Evolutionary conservation across 345 rosid genomes (phyloP), one percentile per base, ranked within the genome.

Genomic region (Stellera chamaejasme): DNA sequence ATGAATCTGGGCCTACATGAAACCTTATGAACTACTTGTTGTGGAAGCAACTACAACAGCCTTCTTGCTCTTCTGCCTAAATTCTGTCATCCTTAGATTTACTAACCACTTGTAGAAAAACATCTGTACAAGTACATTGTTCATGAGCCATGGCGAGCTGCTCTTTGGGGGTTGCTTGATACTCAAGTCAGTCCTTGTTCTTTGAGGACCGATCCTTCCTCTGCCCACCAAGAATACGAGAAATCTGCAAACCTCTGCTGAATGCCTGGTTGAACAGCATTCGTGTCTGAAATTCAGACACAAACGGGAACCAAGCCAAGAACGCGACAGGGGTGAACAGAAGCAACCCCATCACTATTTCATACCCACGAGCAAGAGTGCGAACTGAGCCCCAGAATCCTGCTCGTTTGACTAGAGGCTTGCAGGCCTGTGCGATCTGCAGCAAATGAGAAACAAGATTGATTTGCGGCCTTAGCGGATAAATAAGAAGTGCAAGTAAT

Each of bases 231-330:
- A 90, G 95, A 71, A 90, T 87, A 62, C 94, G 94, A 1, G 92
- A 87, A 58, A 90, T 87, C 69, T 82, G 97, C 46, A 90, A 76
- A 67, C 95, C 97, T 77, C 95, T 83, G 59, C 97, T 87, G 66
- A 90, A 87, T 19, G 97, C 95, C 76, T 90, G 95, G 82, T 90
- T 90, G 74, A 90, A 90, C 23, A 90, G 79, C 89, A 90, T 82
- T 50, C 97, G 79, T 27, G 92, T 84, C 66, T 90, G 95, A 74
- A 90, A 90, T 66, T 87, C 95, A 0, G 95, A 86, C 50, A 90
- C 88, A 49, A 84, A 82, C 3, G 97, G 97, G 69, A 90, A 87
- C 97, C 97, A 90, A 12, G 95, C 90, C 59, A 90, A 70, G 77
- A 86, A 75, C 4, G 95, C 97, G 46, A 87, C 88, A 0, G 93